Evolutionary conservation across 306 rosid genomes (phyloP), one percentile per base, ranked within the genome.

Genomic region (Cotoneaster glaucophyllus): DNA sequence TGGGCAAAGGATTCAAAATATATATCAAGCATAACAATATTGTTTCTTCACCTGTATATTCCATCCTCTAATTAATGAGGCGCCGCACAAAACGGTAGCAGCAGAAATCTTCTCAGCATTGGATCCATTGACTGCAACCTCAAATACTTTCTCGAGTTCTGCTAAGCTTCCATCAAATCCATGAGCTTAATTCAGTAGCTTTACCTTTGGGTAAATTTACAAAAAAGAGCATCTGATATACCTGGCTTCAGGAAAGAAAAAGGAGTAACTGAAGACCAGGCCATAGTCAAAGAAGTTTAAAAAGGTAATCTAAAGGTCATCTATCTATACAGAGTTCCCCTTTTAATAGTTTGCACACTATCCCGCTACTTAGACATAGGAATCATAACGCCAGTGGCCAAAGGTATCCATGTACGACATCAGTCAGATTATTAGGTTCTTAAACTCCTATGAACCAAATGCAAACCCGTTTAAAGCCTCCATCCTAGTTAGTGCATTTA

Each of bases 101-200:
- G 97, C 97, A 77, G 93, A 90, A 80, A 92, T 88, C 93, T 87
- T 96, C 84, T 92, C 97, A 67, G 89, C 96, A 65, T 92, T 86
- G 59, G 99, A 85, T 90, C 97, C 99, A 67, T 86, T 85, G 81
- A 83, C 84, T 79, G 96, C 98, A 83, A 92, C 71, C 84, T 86
- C 93, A 80, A 90, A 92, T 79, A 89, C 78, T 78, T 90, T 96
- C 89, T 96, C 91, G 82, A 96, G 88, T 67, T 96, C 99, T 90
- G 99, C 96, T 86, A 96, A 92, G 89, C 99, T 92, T 96, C 97
- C 99, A 96, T 92, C 87, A 90, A 96, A 96, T 79, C 96, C 97
- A 96, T 88, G 93, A 96, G 98, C 90, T 86, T 95, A 96, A 86
- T 90, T 96, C 97, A 93, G 95, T 93, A 79, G 96, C 90, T 87